Evolutionary conservation across 257 asterid species (phyloP), one percentile per base, ranked within the genome.

Genomic region (Leonotis leonurus): DNA sequence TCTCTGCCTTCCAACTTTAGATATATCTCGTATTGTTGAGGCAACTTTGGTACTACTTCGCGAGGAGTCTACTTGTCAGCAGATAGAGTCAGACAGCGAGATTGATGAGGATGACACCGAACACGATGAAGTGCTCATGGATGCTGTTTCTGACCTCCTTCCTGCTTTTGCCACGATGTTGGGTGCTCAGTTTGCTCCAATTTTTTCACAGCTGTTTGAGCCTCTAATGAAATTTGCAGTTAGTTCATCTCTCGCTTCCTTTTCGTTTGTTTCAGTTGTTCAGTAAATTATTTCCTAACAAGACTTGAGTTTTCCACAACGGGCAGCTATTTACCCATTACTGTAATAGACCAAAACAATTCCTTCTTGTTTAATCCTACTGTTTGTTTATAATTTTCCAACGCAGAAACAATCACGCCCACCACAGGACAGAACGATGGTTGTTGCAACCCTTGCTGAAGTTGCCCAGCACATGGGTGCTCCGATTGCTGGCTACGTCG

Each of bases 101-200:
- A 41, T 39, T 49, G 97, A 93, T 56, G 97, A 86, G 57, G 97
- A 93, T 43, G 96, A 89, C 66, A 53, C 86, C 6, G 88, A 78
- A 72, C 99, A 89, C 58, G 99, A 89, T 67, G 99, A 93, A 79
- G 95, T 93, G 71, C 99, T 93, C 56, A 93, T 89, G 99, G 99
- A 93, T 80, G 97, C 99, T 57, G 97, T 93, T 76, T 89, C 96
- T 20, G 99, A 93, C 56, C 88, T 93, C 62, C 97, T 93, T 73
- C 99, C 97, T 60, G 99, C 97, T 67, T 83, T 83, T 74, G 95
- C 99, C 24, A 89, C 81, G 84, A 94, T 81, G 24, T 71, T 93
- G 96, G 96, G 99, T 59, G 27, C 84, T 67, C 90, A 89, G 36
- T 93, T 93, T 78, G 90, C 97, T 60, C 88, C 97, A 24, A 75